These are phyloP conservation scores for Bipolaris victoriae DNA, from an alignment of 2,329 filamentous ascomycete species.

Conservation along the genomic window DNA sequence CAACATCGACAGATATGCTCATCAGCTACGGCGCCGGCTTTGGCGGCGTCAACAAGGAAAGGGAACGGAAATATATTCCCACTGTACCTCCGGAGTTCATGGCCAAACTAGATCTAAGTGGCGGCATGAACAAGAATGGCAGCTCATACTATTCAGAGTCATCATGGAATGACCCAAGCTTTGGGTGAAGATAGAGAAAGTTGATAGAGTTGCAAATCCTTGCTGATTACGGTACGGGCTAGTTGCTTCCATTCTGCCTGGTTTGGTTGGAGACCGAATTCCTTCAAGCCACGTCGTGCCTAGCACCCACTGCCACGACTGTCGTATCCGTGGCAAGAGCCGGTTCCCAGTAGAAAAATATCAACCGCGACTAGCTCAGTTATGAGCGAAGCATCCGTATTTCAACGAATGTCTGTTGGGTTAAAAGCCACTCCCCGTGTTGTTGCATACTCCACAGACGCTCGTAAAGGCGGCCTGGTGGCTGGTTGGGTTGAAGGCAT, in stretches of 20 bases:
- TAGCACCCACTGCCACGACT: background rate
- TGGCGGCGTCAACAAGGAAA: slow-evolving; percentile 87
- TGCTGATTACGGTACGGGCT: slow-evolving; percentile 12
- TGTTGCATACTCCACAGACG: background rate
- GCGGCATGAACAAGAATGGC: slow-evolving; percentile 44
- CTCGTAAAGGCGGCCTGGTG: background rate
- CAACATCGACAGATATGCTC: slow-evolving; percentile 96
- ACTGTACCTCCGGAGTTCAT: slow-evolving; percentile 94
- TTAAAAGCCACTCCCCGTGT: background rate
- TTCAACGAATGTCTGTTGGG: background rate
- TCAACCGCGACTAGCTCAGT: background rate
- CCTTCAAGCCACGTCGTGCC: slow-evolving; percentile 3
- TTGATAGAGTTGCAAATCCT: background rate
- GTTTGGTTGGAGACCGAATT: slow-evolving; percentile 9
- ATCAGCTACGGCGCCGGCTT: slow-evolving; percentile 94
- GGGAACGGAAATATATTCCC: slow-evolving; percentile 93
- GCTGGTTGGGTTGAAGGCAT: background rate
- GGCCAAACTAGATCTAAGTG: slow-evolving; percentile 74
- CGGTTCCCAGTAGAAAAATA: background rate
- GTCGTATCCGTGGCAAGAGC: background rate
- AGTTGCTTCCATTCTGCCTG: slow-evolving; percentile 14
- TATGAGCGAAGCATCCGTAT: background rate
- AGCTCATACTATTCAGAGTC: slow-evolving; percentile 40
- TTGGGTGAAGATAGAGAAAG: slow-evolving; percentile 33
- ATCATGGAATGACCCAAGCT: slow-evolving; percentile 44